Percentiles rank a stretch among this genome's conserved stretches.
Evolutionary conservation across 2,329 filamentous ascomycete species (phyloP).

Genomic region (Pezicula neosporulosa): DNA sequence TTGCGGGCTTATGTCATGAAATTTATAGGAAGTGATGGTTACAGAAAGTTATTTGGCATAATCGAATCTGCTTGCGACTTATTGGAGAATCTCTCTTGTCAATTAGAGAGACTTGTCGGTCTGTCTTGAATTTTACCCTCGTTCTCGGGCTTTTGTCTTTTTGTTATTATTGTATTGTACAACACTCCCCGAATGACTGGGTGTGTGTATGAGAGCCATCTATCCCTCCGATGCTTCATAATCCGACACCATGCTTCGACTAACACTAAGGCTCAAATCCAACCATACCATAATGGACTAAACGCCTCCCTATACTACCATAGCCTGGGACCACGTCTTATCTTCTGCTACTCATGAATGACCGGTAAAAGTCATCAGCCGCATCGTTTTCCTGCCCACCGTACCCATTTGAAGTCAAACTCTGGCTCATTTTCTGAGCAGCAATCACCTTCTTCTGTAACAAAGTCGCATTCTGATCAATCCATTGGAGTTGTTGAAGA

Average conservation of each 20-base stretch:
- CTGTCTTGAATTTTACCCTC: too few species aligned
- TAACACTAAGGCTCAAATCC: conserved; percentile 10
- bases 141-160: too few species aligned
- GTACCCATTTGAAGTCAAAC: conserved; percentile 49
- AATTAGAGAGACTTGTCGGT: too few species aligned
- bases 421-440: conserved; percentile 75
- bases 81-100: too few species aligned
- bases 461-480: conserved; percentile 79
- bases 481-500: conserved; percentile 86
- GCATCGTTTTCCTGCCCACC: conserved; percentile 64
- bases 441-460: conserved; percentile 79
- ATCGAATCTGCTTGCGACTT: too few species aligned
- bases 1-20: too few species aligned
- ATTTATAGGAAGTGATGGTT: too few species aligned
- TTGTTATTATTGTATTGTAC: background rate
- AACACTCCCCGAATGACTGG: background rate
- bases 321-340: conserved; percentile 8
- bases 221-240: background rate
- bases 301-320: conserved; percentile 19
- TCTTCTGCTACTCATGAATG: conserved; percentile 74
- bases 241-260: background rate
- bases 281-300: conserved; percentile 10
- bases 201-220: background rate
- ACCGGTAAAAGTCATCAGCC: conserved; percentile 87
- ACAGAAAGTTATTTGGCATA: too few species aligned